Conservation (phyloP, 805 yeast species). For the Scheffersomyces ergatensis region DNA sequence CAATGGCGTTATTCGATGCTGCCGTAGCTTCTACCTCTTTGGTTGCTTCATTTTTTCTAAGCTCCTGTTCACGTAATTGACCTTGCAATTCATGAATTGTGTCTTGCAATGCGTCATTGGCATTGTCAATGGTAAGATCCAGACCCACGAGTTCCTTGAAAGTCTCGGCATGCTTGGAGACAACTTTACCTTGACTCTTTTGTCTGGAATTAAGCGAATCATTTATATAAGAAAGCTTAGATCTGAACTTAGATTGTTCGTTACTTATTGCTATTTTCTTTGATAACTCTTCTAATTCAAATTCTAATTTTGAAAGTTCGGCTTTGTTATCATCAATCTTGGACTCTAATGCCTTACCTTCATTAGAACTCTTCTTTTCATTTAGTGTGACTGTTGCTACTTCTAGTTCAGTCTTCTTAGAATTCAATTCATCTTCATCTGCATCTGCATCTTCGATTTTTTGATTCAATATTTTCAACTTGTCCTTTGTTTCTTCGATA, state of each 20-base stretch:
- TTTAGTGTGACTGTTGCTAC: slow-evolving; percentile 34
- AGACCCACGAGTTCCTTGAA: neutral
- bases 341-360: slow-evolving; percentile 9
- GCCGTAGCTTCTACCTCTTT: neutral
- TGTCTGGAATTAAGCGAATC: slow-evolving; percentile 36
- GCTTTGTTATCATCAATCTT: slow-evolving; percentile 38
- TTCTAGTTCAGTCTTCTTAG: slow-evolving; percentile 42
- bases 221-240: slow-evolving; percentile 46
- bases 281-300: slow-evolving; percentile 49
- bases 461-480: slow-evolving; percentile 34
- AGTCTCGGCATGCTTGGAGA: slow-evolving; percentile 1
- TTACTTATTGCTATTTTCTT: slow-evolving; percentile 50
- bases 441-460: slow-evolving; percentile 38
- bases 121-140: neutral
- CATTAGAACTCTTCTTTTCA: slow-evolving; percentile 12
- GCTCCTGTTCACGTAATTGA: slow-evolving; percentile 1
- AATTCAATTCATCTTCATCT: slow-evolving; percentile 41
- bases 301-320: slow-evolving; percentile 27
- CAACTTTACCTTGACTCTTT: slow-evolving; percentile 23
- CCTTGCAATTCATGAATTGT: slow-evolving; percentile 1
- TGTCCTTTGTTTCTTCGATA: slow-evolving; percentile 27
- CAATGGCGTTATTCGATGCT: neutral
- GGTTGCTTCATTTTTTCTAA: slow-evolving; percentile 1
- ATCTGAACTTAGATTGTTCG: slow-evolving; percentile 57
- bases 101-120: neutral